Base-by-base conservation (phyloP, 345 rosid species). In the Combretum micranthum region DNA sequence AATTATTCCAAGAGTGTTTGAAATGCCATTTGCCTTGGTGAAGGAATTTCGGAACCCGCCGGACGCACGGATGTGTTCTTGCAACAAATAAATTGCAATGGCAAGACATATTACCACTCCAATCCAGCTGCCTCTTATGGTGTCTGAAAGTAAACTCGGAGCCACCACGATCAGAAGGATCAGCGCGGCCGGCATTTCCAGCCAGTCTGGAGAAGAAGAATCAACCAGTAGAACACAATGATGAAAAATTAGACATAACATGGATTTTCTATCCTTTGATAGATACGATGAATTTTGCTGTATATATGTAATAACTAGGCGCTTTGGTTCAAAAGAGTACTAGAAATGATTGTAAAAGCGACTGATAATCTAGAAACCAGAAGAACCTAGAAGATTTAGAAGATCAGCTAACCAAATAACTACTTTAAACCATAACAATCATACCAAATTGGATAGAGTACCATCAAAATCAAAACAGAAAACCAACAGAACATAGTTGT, bases 1-100 rank as follows among this genome's bases (percentile, higher is more conserved):
- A 50, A 88, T 39, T 19, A 88, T 74, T 25, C 96, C 98, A 12
- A 78, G n/a, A 0, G 88, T 76, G 80, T 91, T 91, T 14, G 96
- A 88, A 69, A 91, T 22, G 45, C 98, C 98, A 21, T 81, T 20
- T 0, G 92, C 82, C 81, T 68, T 68, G 0, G 92, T 88, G 81
- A 91, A 88, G 3, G 96, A 66, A 20, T 88, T 75, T 64, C 87
- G 75, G 57, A 88, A 84, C n/a, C 96, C 98, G 20, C 90, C 98
- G 0, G 95, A 77, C 46, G 93, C 96, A 16, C 95, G 74, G 69
- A 86, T 83, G 66, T 92, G 98, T 62, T 92, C 93, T 68, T 88
- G 98, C 61, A 86, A 90, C 72, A 91, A 70, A 60, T 88, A 88
- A 57, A 86, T 81, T 13, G 88, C 93, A 20, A 88, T 83, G 13